Evolutionary conservation across 1,284 basidiomycete genomes (phyloP), one percentile per base, ranked within the genome.

Genomic region (Microbotryum lychnidis-dioicae): DNA sequence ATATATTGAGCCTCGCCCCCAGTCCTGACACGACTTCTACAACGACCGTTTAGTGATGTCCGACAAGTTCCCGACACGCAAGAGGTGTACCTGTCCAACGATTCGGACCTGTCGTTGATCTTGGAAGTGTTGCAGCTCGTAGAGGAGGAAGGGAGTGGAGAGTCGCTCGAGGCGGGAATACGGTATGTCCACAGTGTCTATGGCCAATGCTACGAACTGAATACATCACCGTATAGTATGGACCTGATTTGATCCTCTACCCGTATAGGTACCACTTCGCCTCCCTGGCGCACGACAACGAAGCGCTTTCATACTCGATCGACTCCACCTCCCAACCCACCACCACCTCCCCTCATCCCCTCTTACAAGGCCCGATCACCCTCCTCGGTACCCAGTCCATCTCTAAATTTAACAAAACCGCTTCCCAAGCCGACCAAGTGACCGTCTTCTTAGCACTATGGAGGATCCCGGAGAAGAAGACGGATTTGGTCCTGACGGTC

Each of bases 41-140:
- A 29, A 25, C 56, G 42, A 51, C n/a, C 20, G 58, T 20, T 16
- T 47, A 97, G 93, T 64, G 82, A 87, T 67, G 67, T 96, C 3
- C 89, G 94, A 63, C 91, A 97, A 78, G 81, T 99, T 14, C 94
- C 96, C n/a, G 89, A 98, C 74, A 92, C 84, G 16, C 94, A 99
- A 76, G 96, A 98, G 74, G 93, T 97, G 50, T 88, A 91, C 74
- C 76, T 97, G 47, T 85, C 85, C 55, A 80, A 82, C 3, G 76
- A 83, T 56, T 84, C 84, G 7, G 81, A 83, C 64, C 78, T 87
- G 66, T 91, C 87, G 71, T 81, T 93, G 64, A 84, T 98, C 61
- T 75, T 97, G 27, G 96, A 99, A 74, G 83, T 97, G 21, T 78
- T 98, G 9, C 77, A 90, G 75, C 78, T 82, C 51, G 87, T 93